Evolutionary conservation across 805 yeast species (phyloP).

Genomic region (Candida awuae): DNA sequence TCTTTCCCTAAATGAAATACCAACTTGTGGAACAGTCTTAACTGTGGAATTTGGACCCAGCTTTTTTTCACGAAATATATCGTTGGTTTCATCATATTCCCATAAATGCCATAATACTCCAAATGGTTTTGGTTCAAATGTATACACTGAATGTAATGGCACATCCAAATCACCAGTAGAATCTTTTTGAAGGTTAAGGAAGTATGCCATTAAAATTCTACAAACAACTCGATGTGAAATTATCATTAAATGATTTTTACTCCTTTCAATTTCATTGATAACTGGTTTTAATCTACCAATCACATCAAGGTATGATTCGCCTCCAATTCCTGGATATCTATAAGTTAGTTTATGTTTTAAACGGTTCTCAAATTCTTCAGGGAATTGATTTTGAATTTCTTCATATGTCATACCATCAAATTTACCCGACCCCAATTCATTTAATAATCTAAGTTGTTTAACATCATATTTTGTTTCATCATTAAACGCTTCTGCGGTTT

Average conservation of each 20-base stretch:
- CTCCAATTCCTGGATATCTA: conserved; percentile 95
- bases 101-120: conserved; percentile 91
- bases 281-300: conserved; percentile 83
- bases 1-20: conserved; percentile 60
- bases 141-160: conserved; percentile 84
- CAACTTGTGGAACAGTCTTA: conserved; percentile 60
- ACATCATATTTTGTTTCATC: conserved; percentile 48
- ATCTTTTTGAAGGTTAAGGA: conserved; percentile 71
- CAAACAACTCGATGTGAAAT: conserved; percentile 89
- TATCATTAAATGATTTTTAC: conserved; percentile 75
- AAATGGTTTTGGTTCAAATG: conserved; percentile 87
- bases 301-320: conserved; percentile 92
- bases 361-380: conserved; percentile 74
- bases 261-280: conserved; percentile 87
- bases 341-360: conserved; percentile 71
- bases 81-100: conserved; percentile 71
- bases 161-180: conserved; percentile 86
- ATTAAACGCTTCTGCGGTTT: conserved; percentile 74
- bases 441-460: conserved; percentile 87
- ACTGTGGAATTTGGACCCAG: conserved; percentile 32
- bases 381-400: conserved; percentile 65
- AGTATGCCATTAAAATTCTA: conserved; percentile 79
- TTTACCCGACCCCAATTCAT: conserved; percentile 89
- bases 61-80: conserved; percentile 68
- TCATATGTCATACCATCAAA: conserved; percentile 90